These are phyloP conservation scores for Ganoderma multipileum DNA, from an alignment of 1,284 basidiomycete genomes.

Conservation along the genomic window DNA sequence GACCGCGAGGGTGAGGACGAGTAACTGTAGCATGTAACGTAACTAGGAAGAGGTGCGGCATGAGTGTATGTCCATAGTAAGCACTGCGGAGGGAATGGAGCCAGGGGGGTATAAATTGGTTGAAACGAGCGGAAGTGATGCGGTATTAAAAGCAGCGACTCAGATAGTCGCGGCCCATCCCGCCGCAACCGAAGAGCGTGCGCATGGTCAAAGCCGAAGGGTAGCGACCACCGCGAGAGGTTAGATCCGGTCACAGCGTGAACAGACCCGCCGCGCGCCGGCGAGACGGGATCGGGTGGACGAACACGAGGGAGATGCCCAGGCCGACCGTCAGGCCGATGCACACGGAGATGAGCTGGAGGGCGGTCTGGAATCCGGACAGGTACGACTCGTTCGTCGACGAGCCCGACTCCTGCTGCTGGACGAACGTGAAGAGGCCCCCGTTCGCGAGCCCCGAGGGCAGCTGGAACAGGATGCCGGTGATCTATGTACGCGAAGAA, in stretches of 20 bases:
- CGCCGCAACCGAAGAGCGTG: not conserved
- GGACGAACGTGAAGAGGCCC: constrained; percentile 82
- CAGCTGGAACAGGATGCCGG: constrained; percentile 87
- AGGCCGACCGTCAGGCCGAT: constrained; percentile 79
- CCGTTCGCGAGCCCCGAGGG: constrained; percentile 88
- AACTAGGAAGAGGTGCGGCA: not conserved
- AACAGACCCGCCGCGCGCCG: constrained; percentile 65
- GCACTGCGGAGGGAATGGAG: not conserved
- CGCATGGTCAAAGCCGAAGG: not conserved
- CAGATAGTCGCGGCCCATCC: not conserved
- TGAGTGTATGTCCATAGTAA: not conserved
- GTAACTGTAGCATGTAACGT: not conserved
- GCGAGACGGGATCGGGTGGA: constrained; percentile 65
- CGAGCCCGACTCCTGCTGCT: constrained; percentile 55
- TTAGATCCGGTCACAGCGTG: constrained; percentile 48
- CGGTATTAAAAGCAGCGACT: constrained; percentile 1
- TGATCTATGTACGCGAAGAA: constrained; percentile 60
- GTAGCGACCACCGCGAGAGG: not conserved
- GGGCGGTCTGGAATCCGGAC: constrained; percentile 71
- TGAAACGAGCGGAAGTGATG: constrained; percentile 9
- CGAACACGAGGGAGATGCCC: constrained; percentile 62
- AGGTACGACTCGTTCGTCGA: constrained; percentile 60
- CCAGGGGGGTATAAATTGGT: not conserved
- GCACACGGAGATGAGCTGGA: constrained; percentile 68
- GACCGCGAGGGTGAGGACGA: not conserved